A percentile compares a stretch with the other conserved stretches of the same genome.
These are phyloP conservation scores for Turritis glabra DNA, from an alignment of 345 rosid genomes.

Conservation along the genomic window DNA sequence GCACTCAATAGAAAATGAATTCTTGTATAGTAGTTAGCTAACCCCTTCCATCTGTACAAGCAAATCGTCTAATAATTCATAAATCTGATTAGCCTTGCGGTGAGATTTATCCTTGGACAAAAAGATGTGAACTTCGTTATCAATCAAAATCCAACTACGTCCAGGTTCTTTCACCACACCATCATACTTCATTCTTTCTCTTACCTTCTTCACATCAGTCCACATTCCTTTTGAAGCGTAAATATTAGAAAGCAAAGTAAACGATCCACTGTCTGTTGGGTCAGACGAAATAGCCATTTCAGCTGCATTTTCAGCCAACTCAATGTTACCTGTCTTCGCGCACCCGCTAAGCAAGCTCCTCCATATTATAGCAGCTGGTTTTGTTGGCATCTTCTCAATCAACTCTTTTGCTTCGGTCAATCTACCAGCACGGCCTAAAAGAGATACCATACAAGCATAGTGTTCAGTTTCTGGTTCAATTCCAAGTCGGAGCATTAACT, in stretches of 20 bases:
- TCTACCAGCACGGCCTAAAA: conserved; percentile 66
- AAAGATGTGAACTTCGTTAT: conserved; percentile 51
- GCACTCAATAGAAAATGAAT: background rate
- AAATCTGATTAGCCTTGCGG: conserved; percentile 40
- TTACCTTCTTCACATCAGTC: conserved; percentile 59
- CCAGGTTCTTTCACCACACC: conserved; percentile 78
- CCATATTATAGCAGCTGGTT: conserved; percentile 61
- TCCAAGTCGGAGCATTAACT: conserved; percentile 54
- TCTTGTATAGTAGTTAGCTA: conserved; percentile 17
- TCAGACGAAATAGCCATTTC: conserved; percentile 63
- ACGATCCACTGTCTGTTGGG: conserved; percentile 67
- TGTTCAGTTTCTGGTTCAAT: conserved; percentile 68
- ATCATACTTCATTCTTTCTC: conserved; percentile 60
- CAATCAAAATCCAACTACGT: conserved; percentile 62
- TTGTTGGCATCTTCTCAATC: conserved; percentile 54
- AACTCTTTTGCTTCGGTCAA: conserved; percentile 62
- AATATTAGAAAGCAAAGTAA: conserved; percentile 59
- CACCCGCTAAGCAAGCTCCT: conserved; percentile 74
- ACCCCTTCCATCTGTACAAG: conserved; percentile 50
- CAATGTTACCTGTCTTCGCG: conserved; percentile 47
- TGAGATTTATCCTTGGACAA: conserved; percentile 59
- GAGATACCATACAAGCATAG: conserved; percentile 68
- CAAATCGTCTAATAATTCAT: conserved; percentile 47
- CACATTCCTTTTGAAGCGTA: conserved; percentile 76
- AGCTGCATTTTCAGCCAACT: conserved; percentile 66